Evolutionary conservation across 495 filamentous ascomycete species (phyloP).

Genomic region (Tuber calosporum): DNA sequence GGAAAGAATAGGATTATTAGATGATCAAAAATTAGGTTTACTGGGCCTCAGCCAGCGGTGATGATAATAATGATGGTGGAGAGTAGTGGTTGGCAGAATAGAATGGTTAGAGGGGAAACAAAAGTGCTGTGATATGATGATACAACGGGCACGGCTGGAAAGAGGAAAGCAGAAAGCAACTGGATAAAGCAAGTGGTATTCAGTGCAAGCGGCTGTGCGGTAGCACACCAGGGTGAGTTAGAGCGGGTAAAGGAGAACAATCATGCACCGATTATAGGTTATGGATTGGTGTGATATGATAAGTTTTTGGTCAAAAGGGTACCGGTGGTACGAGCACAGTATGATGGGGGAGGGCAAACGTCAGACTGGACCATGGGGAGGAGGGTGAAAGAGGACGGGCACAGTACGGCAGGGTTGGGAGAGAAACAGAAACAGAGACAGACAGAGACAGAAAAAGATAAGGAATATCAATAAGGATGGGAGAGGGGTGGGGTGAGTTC

Average conservation of each 20-base stretch:
- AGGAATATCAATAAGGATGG: background rate
- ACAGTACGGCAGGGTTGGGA: background rate
- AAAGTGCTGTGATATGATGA: no score
- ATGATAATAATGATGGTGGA: background rate
- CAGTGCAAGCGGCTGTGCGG: background rate
- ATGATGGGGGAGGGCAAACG: background rate
- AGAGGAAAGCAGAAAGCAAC: background rate
- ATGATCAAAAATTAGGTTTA: background rate
- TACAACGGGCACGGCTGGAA: background rate
- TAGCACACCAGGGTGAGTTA: background rate
- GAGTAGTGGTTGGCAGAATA: background rate
- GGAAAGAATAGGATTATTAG: constrained; percentile 1
- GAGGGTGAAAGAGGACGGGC: background rate
- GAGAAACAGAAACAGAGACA: background rate
- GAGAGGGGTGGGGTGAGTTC: background rate
- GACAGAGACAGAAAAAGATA: background rate
- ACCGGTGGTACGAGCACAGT: no score
- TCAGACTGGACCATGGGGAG: background rate
- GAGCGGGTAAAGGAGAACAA: constrained; percentile 1
- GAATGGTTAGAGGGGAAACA: background rate
- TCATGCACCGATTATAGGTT: background rate
- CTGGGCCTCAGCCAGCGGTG: background rate
- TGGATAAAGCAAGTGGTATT: background rate
- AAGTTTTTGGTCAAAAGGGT: background rate
- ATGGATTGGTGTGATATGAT: background rate